phyloP scores from a whole-genome alignment of 1,139 yeast species.

The Saccharomyces hybrid region DNA sequence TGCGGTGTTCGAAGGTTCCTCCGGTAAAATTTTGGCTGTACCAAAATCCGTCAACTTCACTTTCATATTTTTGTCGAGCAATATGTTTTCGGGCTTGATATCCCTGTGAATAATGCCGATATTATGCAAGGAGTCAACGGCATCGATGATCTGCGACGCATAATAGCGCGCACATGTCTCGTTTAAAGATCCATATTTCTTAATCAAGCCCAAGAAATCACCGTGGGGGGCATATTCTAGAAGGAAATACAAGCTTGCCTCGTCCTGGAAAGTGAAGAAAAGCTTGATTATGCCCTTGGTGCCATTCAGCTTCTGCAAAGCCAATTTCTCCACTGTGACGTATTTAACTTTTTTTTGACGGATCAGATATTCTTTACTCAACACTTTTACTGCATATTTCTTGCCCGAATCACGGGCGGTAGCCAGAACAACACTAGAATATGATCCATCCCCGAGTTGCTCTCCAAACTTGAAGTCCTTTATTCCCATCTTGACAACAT shows the following conservation, averaged over 20 bases:
- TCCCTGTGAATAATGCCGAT: conserved; percentile 86
- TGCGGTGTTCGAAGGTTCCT: conserved; percentile 35
- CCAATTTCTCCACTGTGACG: conserved; percentile 66
- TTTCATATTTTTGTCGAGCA: conserved; percentile 69
- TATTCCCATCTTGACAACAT: conserved; percentile 43
- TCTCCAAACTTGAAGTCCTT: conserved; percentile 63
- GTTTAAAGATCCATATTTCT: conserved; percentile 45
- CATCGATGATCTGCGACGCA: conserved; percentile 72
- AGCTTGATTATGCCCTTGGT: conserved; percentile 63
- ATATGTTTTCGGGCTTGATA: conserved; percentile 82
- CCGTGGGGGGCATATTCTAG: conserved; percentile 74
- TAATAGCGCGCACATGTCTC: conserved; percentile 47
- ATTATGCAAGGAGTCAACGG: conserved; percentile 74
- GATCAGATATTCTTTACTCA: conserved; percentile 63
- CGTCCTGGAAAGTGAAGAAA: conserved; percentile 71
- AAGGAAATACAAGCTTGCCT: conserved; percentile 59
- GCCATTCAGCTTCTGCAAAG: conserved; percentile 58
- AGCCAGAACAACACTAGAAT: conserved; percentile 64
- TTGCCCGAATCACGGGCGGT: conserved; percentile 46
- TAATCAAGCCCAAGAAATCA: conserved; percentile 53
- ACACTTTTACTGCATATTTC: conserved; percentile 61
- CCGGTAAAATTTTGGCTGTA: conserved; percentile 69
- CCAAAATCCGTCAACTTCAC: conserved; percentile 92
- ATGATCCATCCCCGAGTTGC: conserved; percentile 68
- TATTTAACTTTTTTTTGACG: conserved; percentile 69